Base-by-base conservation (phyloP, 2,329 filamentous ascomycete species). In the Xylariaceae sp. region DNA sequence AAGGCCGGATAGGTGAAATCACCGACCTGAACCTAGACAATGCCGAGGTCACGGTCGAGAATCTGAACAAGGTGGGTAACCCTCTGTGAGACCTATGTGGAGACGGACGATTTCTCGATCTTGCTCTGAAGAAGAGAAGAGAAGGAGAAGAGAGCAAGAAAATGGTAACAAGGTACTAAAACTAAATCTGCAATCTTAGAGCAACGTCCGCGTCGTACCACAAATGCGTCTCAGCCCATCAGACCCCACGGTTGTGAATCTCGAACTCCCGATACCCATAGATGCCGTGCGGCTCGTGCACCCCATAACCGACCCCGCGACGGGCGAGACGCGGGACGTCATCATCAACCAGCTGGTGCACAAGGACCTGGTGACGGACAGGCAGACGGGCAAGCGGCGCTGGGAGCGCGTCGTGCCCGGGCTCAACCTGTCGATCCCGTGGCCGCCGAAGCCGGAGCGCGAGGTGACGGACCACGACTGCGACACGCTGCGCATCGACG, bases 1-100 rank as follows among this genome's bases (percentile, higher is more conserved):
- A 81, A 67, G 88, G 88, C 54, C 86, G 83, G 67, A 92, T 98
- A 63, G 85, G 86, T 35, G 67, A 68, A n/a, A 76, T 97, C 31
- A 62, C 60, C 43, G 60, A 67, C 1, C 67, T 94, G 31, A 65
- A 78, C 48, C 46, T 56, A 4, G 62, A 71, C 9, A 67, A 64
- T 31, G 81, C 78, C 44, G 72, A 73, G 46, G 67, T 87, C 31
- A 69, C 64, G n/a, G 64, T 89, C 30, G 70, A 78, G 46, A 76
- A 72, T 16, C 52, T 81, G 44, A 80, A 83, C 56, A 69, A 74
- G 69, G 85, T 88, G 69, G 54, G 76, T 57, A 7, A 11, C 21
- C 11, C 21, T n/a, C n/a, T n/a, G n/a, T n/a, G n/a, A n/a, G n/a
- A n/a, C n/a, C n/a, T n/a, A n/a, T n/a, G n/a, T n/a, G n/a, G n/a